These are phyloP conservation scores for Artemisia tridentata DNA, from an alignment of 129 eudicot species.

Conservation along the genomic window DNA sequence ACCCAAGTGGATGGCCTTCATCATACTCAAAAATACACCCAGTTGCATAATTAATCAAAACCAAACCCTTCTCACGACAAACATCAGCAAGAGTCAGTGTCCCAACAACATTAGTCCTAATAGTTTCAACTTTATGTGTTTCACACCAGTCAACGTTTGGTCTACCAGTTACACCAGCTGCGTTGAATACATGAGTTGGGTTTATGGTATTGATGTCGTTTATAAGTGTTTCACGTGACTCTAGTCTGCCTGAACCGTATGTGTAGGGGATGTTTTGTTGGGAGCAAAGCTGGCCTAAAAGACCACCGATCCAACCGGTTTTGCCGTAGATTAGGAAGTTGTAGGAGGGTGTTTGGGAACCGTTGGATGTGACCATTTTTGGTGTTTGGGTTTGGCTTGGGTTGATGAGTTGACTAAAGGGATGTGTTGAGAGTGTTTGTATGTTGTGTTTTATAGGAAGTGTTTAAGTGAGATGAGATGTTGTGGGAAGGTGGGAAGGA, in stretches of 20 bases:
- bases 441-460: background rate
- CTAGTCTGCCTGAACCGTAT: slow-evolving; percentile 64
- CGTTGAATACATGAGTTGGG: slow-evolving; percentile 68
- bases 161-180: slow-evolving; percentile 73
- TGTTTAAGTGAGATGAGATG: background rate
- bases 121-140: slow-evolving; percentile 64
- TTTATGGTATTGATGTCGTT: slow-evolving; percentile 45
- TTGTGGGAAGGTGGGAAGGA: slow-evolving; percentile 3
- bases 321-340: slow-evolving; percentile 70
- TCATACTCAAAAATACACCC: slow-evolving; percentile 78
- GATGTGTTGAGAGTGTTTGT: background rate
- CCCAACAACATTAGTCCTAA: slow-evolving; percentile 65
- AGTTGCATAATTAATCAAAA: slow-evolving; percentile 62
- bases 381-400: background rate
- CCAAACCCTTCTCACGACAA: slow-evolving; percentile 57
- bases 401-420: background rate
- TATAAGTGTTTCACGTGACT: slow-evolving; percentile 45
- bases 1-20: slow-evolving; percentile 48
- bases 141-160: slow-evolving; percentile 88
- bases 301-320: slow-evolving; percentile 32
- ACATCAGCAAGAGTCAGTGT: slow-evolving; percentile 72
- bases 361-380: slow-evolving; percentile 45
- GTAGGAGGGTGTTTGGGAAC: slow-evolving; percentile 20
- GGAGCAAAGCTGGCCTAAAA: slow-evolving; percentile 54
- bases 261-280: slow-evolving; percentile 43